Evolutionary conservation across 495 filamentous ascomycete species (phyloP), one percentile per base, ranked within the genome.

Genomic region (Umbilicaria muhlenbergii): DNA sequence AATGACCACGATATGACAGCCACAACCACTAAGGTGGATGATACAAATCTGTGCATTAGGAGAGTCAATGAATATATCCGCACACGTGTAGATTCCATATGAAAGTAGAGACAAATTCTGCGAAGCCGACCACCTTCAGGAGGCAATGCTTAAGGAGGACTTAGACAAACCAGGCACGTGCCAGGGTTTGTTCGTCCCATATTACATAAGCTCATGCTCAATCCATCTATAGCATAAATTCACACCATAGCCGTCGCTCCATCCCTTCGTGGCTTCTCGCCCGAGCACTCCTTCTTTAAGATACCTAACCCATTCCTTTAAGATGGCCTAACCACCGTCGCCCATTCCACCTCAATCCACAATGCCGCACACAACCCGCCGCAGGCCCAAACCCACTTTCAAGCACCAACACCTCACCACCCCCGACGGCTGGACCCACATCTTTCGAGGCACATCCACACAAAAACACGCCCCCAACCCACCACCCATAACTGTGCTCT

Each of bases 381-480:
- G 62, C 45, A 67, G 64, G 37, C 55, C 47, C 17, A 38, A 49
- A 41, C 50, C 48, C 21, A 39, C 36, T 21, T 42, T 6, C 19
- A 49, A 40, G 42, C 49, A 60, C 40, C 75, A 76, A 51, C 60
- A 64, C 28, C 55, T 75, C 41, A 66, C 62, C 36, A 68, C 67
- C 53, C 46, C 59, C 24, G 58, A 68, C 32, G 72, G 73, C 60
- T 77, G 73, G 73, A 73, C 71, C 28, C 72, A 75, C 54, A 63
- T 77, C 49, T 58, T 64, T 36, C 63, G 54, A 19, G 53, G 53
- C 12, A 49, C 50, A 45, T 56, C 50, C 37, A 55, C 56, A 36
- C 51, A 50, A 17, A 54, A 56, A 19, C 48, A 44, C 39, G 39
- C 21, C 44, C 47, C 18, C 36, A 33, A 3, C 43, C 14, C 38